phyloP scores from a whole-genome alignment of 2,329 filamentous ascomycete genomes.

The Neonectria coccinea region DNA sequence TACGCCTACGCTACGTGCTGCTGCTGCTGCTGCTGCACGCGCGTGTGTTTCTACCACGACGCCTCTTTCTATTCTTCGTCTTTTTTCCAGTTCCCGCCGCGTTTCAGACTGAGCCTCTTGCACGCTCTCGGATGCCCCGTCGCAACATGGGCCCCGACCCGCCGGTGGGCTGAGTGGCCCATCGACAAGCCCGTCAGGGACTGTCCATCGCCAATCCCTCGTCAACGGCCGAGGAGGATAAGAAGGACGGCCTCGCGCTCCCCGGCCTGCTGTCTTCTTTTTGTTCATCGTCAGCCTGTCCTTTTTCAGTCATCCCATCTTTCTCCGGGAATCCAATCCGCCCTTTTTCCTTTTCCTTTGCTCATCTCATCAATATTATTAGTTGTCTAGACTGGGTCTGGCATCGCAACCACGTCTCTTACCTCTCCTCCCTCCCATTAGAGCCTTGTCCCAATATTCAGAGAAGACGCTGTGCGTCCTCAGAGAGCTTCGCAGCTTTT shows the following conservation, averaged over 20 bases:
- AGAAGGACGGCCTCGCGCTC: constrained; percentile 46
- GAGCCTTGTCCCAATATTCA: background rate
- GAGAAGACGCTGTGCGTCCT: constrained; percentile 6
- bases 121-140: constrained; percentile 22
- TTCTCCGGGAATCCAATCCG: constrained; percentile 8
- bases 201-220: constrained; percentile 43
- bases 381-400: constrained; percentile 34
- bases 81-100: constrained; percentile 10
- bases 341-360: constrained; percentile 11
- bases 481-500: constrained; percentile 14
- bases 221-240: constrained; percentile 35
- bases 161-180: constrained; percentile 27
- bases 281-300: constrained; percentile 42
- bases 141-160: constrained; percentile 28
- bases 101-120: constrained; percentile 41
- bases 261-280: constrained; percentile 37
- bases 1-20: background rate
- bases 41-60: constrained; percentile 14
- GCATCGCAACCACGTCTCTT: constrained; percentile 33
- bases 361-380: constrained; percentile 8
- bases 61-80: background rate
- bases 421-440: background rate
- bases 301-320: constrained; percentile 41
- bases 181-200: constrained; percentile 21
- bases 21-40: constrained; percentile 7